phyloP scores from a whole-genome alignment of 192 early-diverging fungal species.

The Dissophora globulifera region DNA sequence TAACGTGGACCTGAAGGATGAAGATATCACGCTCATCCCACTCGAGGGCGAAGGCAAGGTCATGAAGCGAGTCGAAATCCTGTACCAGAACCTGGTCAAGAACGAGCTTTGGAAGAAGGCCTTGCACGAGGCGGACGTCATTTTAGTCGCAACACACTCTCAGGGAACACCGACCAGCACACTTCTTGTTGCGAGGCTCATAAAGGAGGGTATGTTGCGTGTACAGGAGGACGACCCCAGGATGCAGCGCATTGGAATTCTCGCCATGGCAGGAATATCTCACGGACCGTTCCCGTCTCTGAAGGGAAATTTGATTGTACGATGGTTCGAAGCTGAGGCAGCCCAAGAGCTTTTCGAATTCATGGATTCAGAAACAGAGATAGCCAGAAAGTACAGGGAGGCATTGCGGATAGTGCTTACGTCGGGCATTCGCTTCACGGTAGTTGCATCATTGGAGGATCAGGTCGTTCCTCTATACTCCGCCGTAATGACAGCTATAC shows the following conservation, averaged over 20 bases:
- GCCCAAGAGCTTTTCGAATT: constrained; percentile 96
- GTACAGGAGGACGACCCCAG: constrained; percentile 66
- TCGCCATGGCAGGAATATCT: constrained; percentile 94
- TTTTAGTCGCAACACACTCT: constrained; percentile 92
- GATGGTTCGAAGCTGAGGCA: constrained; percentile 90
- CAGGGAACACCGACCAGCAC: constrained; percentile 94
- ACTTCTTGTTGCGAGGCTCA: constrained; percentile 77
- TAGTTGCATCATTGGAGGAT: constrained; percentile 92
- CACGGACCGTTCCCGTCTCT: constrained; percentile 90
- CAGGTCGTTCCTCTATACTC: constrained; percentile 96
- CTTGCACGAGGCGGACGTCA: constrained; percentile 70
- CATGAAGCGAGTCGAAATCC: constrained; percentile 83
- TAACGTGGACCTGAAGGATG: constrained; percentile 54
- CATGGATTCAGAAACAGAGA: constrained; percentile 78
- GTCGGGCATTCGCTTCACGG: constrained; percentile 76
- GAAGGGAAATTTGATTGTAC: constrained; percentile 84
- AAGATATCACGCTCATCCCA: constrained; percentile 79
- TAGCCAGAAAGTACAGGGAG: constrained; percentile 76
- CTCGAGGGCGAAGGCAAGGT: constrained; percentile 94
- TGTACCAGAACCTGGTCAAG: constrained; percentile 79
- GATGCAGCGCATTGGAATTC: constrained; percentile 78
- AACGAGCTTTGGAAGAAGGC: constrained; percentile 57
- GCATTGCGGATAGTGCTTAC: constrained; percentile 75
- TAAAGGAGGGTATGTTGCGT: constrained; percentile 61
- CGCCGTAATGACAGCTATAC: constrained; percentile 70